Percentiles rank a stretch among this genome's conserved stretches.
These are phyloP conservation scores for Cladosporium sp. DNA, from an alignment of 2,329 filamentous ascomycete genomes.

Conservation along the genomic window DNA sequence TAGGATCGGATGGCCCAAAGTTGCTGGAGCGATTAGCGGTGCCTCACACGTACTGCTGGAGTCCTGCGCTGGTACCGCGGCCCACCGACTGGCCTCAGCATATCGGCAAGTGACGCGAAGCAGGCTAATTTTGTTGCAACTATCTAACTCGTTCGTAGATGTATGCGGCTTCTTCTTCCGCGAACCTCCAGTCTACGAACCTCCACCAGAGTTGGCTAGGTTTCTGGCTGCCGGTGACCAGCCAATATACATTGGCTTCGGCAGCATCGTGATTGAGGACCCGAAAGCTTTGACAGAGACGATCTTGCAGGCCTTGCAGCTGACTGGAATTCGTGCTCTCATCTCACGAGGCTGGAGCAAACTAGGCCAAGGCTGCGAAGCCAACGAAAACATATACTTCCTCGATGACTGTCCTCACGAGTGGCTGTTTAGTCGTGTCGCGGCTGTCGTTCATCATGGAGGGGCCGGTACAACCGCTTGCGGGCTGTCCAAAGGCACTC, in stretches of 20 bases:
- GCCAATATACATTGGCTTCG: slow-evolving; percentile 76
- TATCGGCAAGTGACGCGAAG: slow-evolving; percentile 47
- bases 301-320: slow-evolving; percentile 64
- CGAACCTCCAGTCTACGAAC: slow-evolving; percentile 54
- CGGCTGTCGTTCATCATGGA: slow-evolving; percentile 53
- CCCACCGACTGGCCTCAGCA: slow-evolving; percentile 40
- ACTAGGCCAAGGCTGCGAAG: slow-evolving; percentile 36
- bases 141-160: slow-evolving; percentile 25
- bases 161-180: slow-evolving; percentile 73
- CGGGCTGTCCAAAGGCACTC: slow-evolving; percentile 45
- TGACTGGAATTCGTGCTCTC: slow-evolving; percentile 45
- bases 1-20: slow-evolving; percentile 70
- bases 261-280: slow-evolving; percentile 73
- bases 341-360: slow-evolving; percentile 51
- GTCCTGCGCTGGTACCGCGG: slow-evolving; percentile 24
- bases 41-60: slow-evolving; percentile 65
- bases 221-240: slow-evolving; percentile 64
- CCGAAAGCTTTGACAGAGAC: slow-evolving; percentile 63
- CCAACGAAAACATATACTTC: slow-evolving; percentile 39
- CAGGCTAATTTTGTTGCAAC: background rate
- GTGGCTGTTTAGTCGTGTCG: slow-evolving; percentile 53
- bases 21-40: slow-evolving; percentile 68
- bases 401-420: slow-evolving; percentile 53
- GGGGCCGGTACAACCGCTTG: slow-evolving; percentile 55
- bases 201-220: slow-evolving; percentile 56